phyloP scores from a whole-genome alignment of 2,329 filamentous ascomycete species.

The Cladorrhinum sp. region DNA sequence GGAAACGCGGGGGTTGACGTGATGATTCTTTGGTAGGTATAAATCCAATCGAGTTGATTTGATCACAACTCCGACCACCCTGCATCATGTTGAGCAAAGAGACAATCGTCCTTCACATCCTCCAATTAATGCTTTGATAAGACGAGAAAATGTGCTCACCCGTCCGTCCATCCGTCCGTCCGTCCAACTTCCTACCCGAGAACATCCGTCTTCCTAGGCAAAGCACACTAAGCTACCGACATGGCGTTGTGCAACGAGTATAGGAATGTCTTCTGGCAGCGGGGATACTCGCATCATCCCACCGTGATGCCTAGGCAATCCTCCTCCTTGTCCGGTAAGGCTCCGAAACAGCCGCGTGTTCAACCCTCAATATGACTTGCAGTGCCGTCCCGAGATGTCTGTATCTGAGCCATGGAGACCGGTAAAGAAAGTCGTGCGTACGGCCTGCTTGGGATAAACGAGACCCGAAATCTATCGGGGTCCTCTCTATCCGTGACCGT shows the following conservation, averaged over 20 bases:
- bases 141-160: background rate
- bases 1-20: background rate
- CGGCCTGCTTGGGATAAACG: background rate
- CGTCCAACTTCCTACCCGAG: no score
- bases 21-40: background rate
- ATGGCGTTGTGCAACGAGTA: background rate
- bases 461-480: background rate
- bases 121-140: no score
- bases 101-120: no score
- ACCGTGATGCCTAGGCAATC: no score
- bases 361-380: no score
- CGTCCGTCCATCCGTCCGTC: background rate
- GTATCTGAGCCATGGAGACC: background rate
- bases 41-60: no score
- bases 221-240: background rate
- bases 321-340: background rate
- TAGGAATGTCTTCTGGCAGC: background rate
- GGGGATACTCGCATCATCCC: background rate
- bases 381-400: background rate
- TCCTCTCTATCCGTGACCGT: no score
- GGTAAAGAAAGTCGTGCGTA: background rate
- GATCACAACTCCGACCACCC: background rate
- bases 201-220: no score
- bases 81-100: background rate
- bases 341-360: background rate